phyloP scores from a whole-genome alignment of 345 rosid genomes.

The Trapa incisa region DNA sequence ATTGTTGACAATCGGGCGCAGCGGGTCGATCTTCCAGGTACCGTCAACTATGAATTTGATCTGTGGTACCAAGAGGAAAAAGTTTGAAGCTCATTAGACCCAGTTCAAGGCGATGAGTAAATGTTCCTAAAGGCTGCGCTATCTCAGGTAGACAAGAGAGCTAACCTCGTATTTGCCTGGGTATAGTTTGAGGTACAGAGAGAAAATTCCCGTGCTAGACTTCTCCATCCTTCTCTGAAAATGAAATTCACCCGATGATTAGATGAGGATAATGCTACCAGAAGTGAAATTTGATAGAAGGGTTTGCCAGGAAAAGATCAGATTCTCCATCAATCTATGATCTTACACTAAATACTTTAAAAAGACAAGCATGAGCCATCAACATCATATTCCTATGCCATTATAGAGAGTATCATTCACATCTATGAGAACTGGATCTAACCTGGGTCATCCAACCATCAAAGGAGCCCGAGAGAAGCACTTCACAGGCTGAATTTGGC shows the following conservation, averaged over 20 bases:
- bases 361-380: background rate
- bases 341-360: background rate
- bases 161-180: conserved; percentile 85
- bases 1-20: conserved; percentile 59
- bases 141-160: background rate
- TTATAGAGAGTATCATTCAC: background rate
- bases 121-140: background rate
- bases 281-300: background rate
- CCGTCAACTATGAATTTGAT: conserved; percentile 91
- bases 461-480: conserved; percentile 74
- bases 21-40: conserved; percentile 81
- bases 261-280: background rate
- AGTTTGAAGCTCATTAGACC: conserved; percentile 3
- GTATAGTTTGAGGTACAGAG: conserved; percentile 54
- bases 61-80: conserved; percentile 22
- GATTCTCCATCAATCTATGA: background rate
- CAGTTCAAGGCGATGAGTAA: background rate
- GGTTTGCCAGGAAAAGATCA: too few species aligned
- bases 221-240: conserved; percentile 84
- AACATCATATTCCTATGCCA: background rate
- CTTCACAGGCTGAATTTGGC: conserved; percentile 80
- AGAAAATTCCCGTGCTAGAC: conserved; percentile 55
- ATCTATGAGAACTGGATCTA: conserved; percentile 11
- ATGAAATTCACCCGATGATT: background rate
- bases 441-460: conserved; percentile 95